These are phyloP conservation scores for Parachlorella kessleri DNA, from an alignment of 139 green algal species.

Conservation along the genomic window DNA sequence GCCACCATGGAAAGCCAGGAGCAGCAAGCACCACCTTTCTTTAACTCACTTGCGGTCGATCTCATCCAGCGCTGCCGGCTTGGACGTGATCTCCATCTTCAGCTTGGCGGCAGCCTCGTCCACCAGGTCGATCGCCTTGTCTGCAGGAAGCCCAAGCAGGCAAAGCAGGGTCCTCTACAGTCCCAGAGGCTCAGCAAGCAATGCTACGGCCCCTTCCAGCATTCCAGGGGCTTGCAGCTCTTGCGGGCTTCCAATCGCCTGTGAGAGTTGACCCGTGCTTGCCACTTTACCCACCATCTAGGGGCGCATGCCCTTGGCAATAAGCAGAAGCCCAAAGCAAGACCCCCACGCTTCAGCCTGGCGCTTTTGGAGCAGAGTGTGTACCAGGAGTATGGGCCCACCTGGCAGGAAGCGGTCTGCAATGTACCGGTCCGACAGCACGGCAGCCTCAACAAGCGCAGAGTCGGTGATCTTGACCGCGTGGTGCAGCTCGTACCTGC, in stretches of 20 bases:
- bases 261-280: too few species aligned
- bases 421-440: constrained; percentile 96
- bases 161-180: too few species aligned
- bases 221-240: too few species aligned
- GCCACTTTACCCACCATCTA: too few species aligned
- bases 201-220: too few species aligned
- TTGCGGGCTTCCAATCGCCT: too few species aligned
- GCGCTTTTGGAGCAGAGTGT: too few species aligned
- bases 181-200: too few species aligned
- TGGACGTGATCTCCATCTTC: constrained; percentile 99
- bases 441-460: constrained; percentile 95
- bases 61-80: constrained; percentile 94
- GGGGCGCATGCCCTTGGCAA: not conserved
- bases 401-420: constrained; percentile 88
- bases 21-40: not conserved
- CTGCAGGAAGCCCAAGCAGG: constrained; percentile 10
- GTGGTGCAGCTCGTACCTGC: constrained; percentile 97
- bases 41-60: constrained; percentile 78
- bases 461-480: constrained; percentile 95
- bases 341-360: not conserved
- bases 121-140: constrained; percentile 96
- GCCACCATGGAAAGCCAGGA: too few species aligned
- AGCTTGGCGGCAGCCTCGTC: constrained; percentile 97
- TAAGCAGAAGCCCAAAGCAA: not conserved
- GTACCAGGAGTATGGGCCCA: too few species aligned